These are phyloP conservation scores for Myriosclerotinia scirpicola DNA, from an alignment of 2,329 filamentous ascomycete genomes.

Conservation along the genomic window DNA sequence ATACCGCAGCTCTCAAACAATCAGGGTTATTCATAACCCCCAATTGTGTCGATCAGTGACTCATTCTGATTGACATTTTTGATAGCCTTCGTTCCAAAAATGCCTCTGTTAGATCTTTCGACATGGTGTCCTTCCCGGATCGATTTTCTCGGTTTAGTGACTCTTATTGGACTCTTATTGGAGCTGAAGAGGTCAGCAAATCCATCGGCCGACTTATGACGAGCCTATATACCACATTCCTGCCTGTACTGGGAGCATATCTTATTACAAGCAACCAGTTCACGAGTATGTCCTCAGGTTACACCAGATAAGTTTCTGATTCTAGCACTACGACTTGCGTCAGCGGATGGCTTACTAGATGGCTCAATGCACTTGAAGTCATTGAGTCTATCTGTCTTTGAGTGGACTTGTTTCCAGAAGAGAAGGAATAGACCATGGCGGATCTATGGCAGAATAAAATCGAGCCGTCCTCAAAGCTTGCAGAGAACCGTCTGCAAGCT, in stretches of 20 bases:
- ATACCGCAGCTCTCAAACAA: background rate
- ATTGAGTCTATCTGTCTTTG: slow-evolving; percentile 19
- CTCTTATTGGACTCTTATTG: slow-evolving; percentile 27
- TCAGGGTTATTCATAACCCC: background rate
- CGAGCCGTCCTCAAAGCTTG: slow-evolving; percentile 15
- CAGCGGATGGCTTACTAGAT: slow-evolving; percentile 25
- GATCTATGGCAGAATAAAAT: slow-evolving; percentile 10
- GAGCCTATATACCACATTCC: slow-evolving; percentile 23
- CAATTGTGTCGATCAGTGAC: background rate
- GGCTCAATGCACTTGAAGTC: slow-evolving; percentile 22
- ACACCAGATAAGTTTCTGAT: slow-evolving; percentile 26
- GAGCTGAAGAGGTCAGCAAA: slow-evolving; percentile 26
- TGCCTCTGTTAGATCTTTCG: slow-evolving; percentile 22
- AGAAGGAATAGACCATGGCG: slow-evolving; percentile 2
- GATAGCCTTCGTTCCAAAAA: slow-evolving; percentile 1
- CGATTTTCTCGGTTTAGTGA: slow-evolving; percentile 27
- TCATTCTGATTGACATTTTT: background rate
- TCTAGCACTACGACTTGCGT: slow-evolving; percentile 21
- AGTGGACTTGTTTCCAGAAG: slow-evolving; percentile 11
- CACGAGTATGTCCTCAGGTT: slow-evolving; percentile 16
- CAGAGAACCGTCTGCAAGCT: background rate
- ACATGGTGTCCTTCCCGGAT: slow-evolving; percentile 24
- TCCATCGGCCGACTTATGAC: slow-evolving; percentile 22
- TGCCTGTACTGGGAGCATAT: slow-evolving; percentile 27
- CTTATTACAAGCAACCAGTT: slow-evolving; percentile 24